Base-by-base conservation (phyloP, 2,329 filamentous ascomycete species). In the Thelonectria discophora region DNA sequence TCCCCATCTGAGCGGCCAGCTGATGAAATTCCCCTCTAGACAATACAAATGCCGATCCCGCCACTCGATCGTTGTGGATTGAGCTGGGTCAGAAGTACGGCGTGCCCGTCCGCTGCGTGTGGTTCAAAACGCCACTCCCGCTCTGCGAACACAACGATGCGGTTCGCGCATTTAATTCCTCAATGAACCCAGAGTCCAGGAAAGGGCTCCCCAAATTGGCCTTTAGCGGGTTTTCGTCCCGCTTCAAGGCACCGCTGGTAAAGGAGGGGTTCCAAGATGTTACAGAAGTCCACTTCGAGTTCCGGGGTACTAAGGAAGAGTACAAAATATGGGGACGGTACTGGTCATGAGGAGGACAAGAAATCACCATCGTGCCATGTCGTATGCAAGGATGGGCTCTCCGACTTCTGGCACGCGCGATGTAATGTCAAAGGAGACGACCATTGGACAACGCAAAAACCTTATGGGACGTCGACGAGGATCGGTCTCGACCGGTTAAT, bases 1-100 rank as follows among this genome's bases (percentile, higher is more conserved):
- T 58, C 66, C 56, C 64, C 62, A 46, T 63, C 55, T 58, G 18
- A 53, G 42, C 53, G 53, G 42, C 48, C 49, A 40, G 46, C 50
- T 57, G 45, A 57, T 32, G 21, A 45, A 46, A 30, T 13, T 27
- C 51, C 24, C 24, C 21, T 42, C 1, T 51, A 95, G 95, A 99
- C 77, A 98, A 97, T 76, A 98, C 95, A n/a, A 99, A 99, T 74
- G 87, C 94, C 30, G 91, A 97, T 77, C 75, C 82, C 11, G 90
- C 92, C 54, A 92, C 90, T 21, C 86, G 95, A 66, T 84, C 85
- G n/a, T 79, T 91, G 62, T 98, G 94, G 94, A 78, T 92, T 32
- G 80, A 86, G 24, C 78, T 98, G 30, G 93, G 93, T 17, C 84
- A 83, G 65, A 89, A 90, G 70, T 79, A 87, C 71, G 81, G 86